Evolutionary conservation across 1,139 yeast genomes (phyloP), one percentile per base, ranked within the genome.

Genomic region (Blastobotrys arbuscula): DNA sequence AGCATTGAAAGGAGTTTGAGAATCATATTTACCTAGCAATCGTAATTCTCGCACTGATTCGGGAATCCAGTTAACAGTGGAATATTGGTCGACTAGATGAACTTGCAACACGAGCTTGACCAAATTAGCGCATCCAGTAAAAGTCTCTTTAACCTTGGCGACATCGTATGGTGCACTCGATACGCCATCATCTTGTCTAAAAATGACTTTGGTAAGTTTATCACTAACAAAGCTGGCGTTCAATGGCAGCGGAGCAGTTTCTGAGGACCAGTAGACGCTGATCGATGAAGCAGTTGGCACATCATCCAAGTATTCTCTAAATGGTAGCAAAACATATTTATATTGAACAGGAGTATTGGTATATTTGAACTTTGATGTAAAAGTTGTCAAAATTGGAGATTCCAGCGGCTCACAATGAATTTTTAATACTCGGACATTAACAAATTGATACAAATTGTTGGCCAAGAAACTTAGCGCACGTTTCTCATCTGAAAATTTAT

Each of bases 391-490:
- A n/a, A 44, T 38, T n/a, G 47, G 28, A 20, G 47, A 44, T 9
- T 44, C 47, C 8, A 44, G 21, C 23, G 47, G 47, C 38, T 44
- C 47, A n/a, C 47, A 44, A 20, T 44, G 39, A 3, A 38, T 23
- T 21, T 44, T 44, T 18, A 39, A 26, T 7, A 39, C 42, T 12
- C 10, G 6, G 9, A 30, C n/a, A 15, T 20, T 8, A 13, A 31
- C 21, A n/a, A 20, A 20, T 19, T 9, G 2, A 16, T 44, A 42
- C 16, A 44, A 24, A 2, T 21, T 8, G 19, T 30, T 16, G 10
- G 42, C 42, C 20, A 44, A 31, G 26, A 39, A 44, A 23, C 24
- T 12, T 23, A 44, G 23, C 2, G 42, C 47, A 5, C 35, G 23
- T 28, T 43, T 43, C 28, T 35, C 39, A 8, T 26, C 38, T 3